These are phyloP conservation scores for Candida chauliodis DNA, from an alignment of 805 yeast species.

Conservation along the genomic window DNA sequence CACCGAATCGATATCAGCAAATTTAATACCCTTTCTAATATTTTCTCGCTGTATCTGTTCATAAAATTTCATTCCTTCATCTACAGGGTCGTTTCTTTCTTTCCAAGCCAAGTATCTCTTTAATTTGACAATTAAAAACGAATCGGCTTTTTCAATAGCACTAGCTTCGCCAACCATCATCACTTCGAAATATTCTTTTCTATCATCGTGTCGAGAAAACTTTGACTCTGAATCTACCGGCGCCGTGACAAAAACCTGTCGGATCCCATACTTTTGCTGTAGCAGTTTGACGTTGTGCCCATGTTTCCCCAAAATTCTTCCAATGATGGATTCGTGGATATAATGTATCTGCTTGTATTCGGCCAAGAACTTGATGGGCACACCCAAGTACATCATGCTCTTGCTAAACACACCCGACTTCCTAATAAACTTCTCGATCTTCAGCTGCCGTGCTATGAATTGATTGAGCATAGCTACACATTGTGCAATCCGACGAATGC, in stretches of 20 bases:
- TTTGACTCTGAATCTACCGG: not conserved
- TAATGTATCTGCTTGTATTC: conserved; percentile 3
- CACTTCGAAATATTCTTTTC: conserved; percentile 3
- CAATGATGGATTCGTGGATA: conserved; percentile 2
- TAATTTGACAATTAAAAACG: not conserved
- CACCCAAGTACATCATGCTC: not conserved
- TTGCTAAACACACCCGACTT: no score
- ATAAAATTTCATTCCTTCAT: not conserved
- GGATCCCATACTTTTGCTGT: not conserved
- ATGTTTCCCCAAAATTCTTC: not conserved
- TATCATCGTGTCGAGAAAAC: not conserved
- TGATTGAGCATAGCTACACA: not conserved
- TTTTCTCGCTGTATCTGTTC: conserved; percentile 1
- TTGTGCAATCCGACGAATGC: not conserved
- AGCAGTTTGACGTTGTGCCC: not conserved
- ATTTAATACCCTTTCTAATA: not conserved
- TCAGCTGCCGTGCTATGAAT: not conserved
- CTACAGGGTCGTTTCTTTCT: not conserved
- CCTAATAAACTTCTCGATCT: conserved; percentile 1
- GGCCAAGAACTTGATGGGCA: not conserved
- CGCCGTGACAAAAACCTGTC: not conserved
- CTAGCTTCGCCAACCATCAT: conserved; percentile 2
- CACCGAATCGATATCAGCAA: not conserved
- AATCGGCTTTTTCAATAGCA: not conserved
- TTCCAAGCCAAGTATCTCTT: conserved; percentile 1